Percentiles rank a stretch among this genome's conserved stretches.
These are phyloP conservation scores for Psilocybe tampanensis DNA, from an alignment of 768 basidiomycete genomes.

Conservation along the genomic window DNA sequence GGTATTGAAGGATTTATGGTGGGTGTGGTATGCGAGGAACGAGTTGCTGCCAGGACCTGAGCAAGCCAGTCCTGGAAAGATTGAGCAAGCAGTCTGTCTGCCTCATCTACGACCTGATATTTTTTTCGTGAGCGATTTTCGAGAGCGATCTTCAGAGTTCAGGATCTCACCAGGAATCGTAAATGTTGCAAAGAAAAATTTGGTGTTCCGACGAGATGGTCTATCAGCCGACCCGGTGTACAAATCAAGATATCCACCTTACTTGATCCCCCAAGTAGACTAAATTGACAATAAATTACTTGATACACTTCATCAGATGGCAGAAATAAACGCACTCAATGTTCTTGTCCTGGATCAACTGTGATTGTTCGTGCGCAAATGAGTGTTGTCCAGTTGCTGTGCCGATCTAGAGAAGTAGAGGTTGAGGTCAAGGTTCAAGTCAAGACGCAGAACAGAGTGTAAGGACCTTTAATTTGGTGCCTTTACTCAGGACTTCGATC, in stretches of 20 bases:
- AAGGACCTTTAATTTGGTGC: slow-evolving; percentile 84
- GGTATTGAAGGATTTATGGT: slow-evolving; percentile 17
- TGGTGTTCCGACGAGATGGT: slow-evolving; percentile 85
- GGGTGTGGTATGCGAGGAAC: slow-evolving; percentile 22
- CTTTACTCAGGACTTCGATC: slow-evolving; percentile 82
- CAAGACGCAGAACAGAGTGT: too few relatives aligned
- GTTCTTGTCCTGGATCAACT: slow-evolving; percentile 66
- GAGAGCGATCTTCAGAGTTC: neutral
- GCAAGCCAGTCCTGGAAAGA: slow-evolving; percentile 96
- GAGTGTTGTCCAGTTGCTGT: slow-evolving; percentile 93
- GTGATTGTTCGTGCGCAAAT: slow-evolving; percentile 88
- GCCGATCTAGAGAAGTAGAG: slow-evolving; percentile 67
- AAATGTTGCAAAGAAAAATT: slow-evolving; percentile 94
- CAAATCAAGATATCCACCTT: slow-evolving; percentile 94
- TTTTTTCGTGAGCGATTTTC: neutral
- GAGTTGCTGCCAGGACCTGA: slow-evolving; percentile 78
- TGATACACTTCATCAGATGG: neutral
- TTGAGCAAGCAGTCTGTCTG: slow-evolving; percentile 92
- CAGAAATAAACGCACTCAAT: slow-evolving; percentile 46
- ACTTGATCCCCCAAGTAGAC: slow-evolving; percentile 83
- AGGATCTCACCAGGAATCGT: slow-evolving; percentile 78
- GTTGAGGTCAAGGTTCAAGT: too few relatives aligned
- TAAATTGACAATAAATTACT: slow-evolving; percentile 27
- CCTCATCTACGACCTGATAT: slow-evolving; percentile 95
- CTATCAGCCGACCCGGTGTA: slow-evolving; percentile 93